Conservation (phyloP, 352 stramenopile genomes). For the Lagenidium giganteum region DNA sequence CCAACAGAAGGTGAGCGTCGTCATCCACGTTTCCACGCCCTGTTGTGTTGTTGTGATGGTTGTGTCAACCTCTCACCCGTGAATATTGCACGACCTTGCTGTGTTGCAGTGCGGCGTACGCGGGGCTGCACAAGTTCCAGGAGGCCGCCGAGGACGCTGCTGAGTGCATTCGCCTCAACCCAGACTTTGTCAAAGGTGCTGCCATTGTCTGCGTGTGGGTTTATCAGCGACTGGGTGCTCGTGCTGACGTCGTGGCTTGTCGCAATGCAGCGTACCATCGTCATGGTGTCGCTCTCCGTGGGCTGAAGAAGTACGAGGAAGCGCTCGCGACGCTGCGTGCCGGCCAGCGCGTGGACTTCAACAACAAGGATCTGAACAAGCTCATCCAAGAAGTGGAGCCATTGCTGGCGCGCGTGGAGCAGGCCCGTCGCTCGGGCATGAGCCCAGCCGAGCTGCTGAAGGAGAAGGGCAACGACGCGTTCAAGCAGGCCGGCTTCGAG, state of each 20-base stretch:
- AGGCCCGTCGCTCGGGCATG: slow-evolving; percentile 67
- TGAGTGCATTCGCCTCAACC: slow-evolving; percentile 90
- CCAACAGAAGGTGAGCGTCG: slow-evolving; percentile 82
- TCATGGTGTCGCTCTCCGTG: slow-evolving; percentile 89
- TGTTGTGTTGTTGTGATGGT: slow-evolving; percentile 1
- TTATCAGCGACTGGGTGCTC: slow-evolving; percentile 8
- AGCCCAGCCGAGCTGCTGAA: slow-evolving; percentile 87
- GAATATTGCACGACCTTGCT: neutral
- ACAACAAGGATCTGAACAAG: slow-evolving; percentile 82
- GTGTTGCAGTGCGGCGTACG: slow-evolving; percentile 53
- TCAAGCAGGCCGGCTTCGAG: slow-evolving; percentile 90
- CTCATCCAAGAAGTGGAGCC: slow-evolving; percentile 80
- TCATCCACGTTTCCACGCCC: neutral
- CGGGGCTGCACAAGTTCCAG: slow-evolving; percentile 55
- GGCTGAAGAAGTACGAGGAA: slow-evolving; percentile 75
- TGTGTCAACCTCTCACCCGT: neutral
- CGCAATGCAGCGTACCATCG: slow-evolving; percentile 83
- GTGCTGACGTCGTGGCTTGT: neutral
- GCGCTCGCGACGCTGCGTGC: slow-evolving; percentile 67
- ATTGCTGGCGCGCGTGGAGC: slow-evolving; percentile 56
- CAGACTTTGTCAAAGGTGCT: slow-evolving; percentile 90
- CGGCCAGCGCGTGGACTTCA: slow-evolving; percentile 76
- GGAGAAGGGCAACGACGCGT: slow-evolving; percentile 91
- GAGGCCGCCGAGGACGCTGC: slow-evolving; percentile 86
- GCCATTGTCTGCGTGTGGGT: slow-evolving; percentile 8